These are phyloP conservation scores for Sphaerobolus stellatus DNA, from an alignment of 1,284 basidiomycete genomes.

Conservation along the genomic window DNA sequence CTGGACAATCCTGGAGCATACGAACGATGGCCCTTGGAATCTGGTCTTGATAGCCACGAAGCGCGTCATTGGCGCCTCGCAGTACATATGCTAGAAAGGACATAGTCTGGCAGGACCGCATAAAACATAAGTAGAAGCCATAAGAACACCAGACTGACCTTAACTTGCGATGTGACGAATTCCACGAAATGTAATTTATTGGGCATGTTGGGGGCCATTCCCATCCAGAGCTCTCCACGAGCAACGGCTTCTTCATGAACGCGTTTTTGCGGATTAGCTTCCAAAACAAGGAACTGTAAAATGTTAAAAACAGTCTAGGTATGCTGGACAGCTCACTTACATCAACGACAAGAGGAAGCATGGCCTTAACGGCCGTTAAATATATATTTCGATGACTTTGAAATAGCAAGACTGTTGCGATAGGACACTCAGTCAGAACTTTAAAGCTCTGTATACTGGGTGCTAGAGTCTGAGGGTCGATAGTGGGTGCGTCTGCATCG, in stretches of 20 bases:
- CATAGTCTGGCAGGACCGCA: constrained; percentile 60
- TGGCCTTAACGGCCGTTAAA: constrained; percentile 69
- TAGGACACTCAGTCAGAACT: constrained; percentile 91
- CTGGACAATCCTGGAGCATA: constrained; percentile 91
- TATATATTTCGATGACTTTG: constrained; percentile 76
- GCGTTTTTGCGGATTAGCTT: constrained; percentile 85
- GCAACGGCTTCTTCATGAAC: constrained; percentile 80
- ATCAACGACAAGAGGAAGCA: constrained; percentile 75
- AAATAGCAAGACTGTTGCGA: constrained; percentile 89
- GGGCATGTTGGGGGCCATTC: constrained; percentile 71
- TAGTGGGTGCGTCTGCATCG: constrained; percentile 54
- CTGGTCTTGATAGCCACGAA: constrained; percentile 78
- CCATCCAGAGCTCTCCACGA: constrained; percentile 82
- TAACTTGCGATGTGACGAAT: constrained; percentile 91
- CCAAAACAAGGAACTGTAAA: constrained; percentile 60
- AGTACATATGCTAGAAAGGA: constrained; percentile 93
- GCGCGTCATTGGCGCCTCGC: constrained; percentile 67
- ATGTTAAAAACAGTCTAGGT: not conserved
- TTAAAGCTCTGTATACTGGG: constrained; percentile 90
- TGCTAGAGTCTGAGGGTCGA: constrained; percentile 59
- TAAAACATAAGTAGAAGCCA: constrained; percentile 10
- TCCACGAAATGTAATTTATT: constrained; percentile 84
- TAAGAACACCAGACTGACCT: constrained; percentile 49
- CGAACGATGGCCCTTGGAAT: constrained; percentile 83
- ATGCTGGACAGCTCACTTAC: constrained; percentile 31